A percentile compares a stretch with the other conserved stretches of the same genome.
Evolutionary conservation across 768 basidiomycete species (phyloP).

Genomic region (Rhizopogon vulgaris): DNA sequence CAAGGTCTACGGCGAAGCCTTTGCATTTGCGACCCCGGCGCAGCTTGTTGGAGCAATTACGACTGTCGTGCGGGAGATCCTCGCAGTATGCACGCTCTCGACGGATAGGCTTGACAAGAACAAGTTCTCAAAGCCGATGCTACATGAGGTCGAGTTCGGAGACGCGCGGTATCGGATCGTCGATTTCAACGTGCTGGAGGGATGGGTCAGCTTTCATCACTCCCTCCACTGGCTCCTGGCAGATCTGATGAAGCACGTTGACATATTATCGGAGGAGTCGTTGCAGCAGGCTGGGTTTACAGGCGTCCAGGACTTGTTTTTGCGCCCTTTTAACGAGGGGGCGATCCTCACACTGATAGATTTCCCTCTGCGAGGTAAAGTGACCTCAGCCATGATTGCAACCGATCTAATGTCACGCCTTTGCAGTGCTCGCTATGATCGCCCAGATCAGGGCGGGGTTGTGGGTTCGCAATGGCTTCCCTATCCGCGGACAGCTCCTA

Average conservation of each 20-base stretch:
- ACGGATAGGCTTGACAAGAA: slow-evolving; percentile 62
- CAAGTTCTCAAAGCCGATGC: slow-evolving; percentile 56
- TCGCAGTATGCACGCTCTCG: slow-evolving; percentile 62
- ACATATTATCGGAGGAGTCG: slow-evolving; percentile 51
- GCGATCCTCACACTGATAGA: slow-evolving; percentile 76
- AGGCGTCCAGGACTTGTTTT: slow-evolving; percentile 55
- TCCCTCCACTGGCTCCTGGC: slow-evolving; percentile 87
- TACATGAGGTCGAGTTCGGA: slow-evolving; percentile 66
- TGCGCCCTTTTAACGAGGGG: slow-evolving; percentile 56
- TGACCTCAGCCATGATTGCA: neutral
- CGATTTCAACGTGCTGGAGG: slow-evolving; percentile 71
- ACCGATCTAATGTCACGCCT: neutral
- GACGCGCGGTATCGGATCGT: slow-evolving; percentile 54
- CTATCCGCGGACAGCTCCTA: slow-evolving; percentile 88
- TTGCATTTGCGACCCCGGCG: slow-evolving; percentile 46
- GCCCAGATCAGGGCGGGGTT: slow-evolving; percentile 92
- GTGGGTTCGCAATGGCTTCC: slow-evolving; percentile 97
- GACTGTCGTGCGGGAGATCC: slow-evolving; percentile 64
- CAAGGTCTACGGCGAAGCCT: slow-evolving; percentile 86
- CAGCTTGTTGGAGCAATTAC: slow-evolving; percentile 64
- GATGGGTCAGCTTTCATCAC: slow-evolving; percentile 91
- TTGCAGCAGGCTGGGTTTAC: slow-evolving; percentile 46
- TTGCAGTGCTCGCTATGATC: slow-evolving; percentile 76
- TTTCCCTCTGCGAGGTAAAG: slow-evolving; percentile 81
- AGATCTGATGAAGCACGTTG: slow-evolving; percentile 81